Base-by-base conservation (phyloP, 2,329 filamentous ascomycete genomes). In the Didymella lethalis region DNA sequence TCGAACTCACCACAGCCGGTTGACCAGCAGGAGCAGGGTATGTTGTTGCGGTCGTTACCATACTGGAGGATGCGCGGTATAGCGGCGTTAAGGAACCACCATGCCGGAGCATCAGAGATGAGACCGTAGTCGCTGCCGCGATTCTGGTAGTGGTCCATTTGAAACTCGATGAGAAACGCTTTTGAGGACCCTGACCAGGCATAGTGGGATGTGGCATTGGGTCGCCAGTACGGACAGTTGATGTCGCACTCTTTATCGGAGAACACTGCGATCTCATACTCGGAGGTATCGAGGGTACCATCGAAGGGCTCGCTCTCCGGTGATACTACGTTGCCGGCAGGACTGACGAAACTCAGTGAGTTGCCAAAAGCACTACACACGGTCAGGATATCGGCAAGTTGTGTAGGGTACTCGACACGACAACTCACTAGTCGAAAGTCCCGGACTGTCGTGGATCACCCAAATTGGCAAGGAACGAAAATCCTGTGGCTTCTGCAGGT, bases 1-100 rank as follows among this genome's bases (percentile, higher is more conserved):
- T 94, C 91, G 62, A 90, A 85, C 78, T 94, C 91, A 67, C 89
- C 90, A 72, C 90, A 93, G 36, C 86, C 86, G 69, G 72, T 81
- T 12, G 76, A 77, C 90, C 90, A 93, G 82, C 91, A 93, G 59
- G 86, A 90, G 82, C 90, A 93, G 2, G 74, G 71, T 26, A 73
- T 64, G 57, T 72, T 73, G 54, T 70, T 69, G 48, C 78, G 75
- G 7, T 79, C 74, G 47, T 80, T 78, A 63, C 83, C 83, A 79
- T 93, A 93, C 75, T 93, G 90, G 5, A 84, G 79, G 5, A 88
- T 88, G 60, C 87, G 87, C 26, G 90, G 86, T 61, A 93, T 91
- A 60, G 86, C 83, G 18, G 86, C 87, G 77, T 93, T 93, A 60
- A 93, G 84, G 48, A 89, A 80, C 91, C 91, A 93, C 75, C 89